Evolutionary conservation across 208 protist species (phyloP), one percentile per base, ranked within the genome.

Genomic region (Tritrichomonas foetus): DNA sequence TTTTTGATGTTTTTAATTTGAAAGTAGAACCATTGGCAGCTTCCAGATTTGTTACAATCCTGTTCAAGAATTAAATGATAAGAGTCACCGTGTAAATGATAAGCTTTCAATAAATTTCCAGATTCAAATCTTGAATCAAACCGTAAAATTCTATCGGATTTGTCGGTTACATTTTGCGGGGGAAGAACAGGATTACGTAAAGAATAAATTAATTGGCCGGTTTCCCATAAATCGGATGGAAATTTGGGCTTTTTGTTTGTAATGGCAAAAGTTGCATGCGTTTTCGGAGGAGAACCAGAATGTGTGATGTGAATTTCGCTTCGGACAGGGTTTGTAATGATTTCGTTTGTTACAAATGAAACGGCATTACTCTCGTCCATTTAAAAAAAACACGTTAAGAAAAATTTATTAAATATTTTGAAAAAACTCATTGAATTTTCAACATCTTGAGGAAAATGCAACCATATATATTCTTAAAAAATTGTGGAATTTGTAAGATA

Each of bases 1-100:
- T 53, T 53, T 25, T 33, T 25, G 14, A 36, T 89, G 39, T 89
- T 89, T 33, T 25, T 53, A 89, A 89, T 89, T 89, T 47, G 0
- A 57, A 89, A 89, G 16, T 89, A 89, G 57, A 89, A 89, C 78
- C 78, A 89, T 36, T 89, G 78, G 2, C 41, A 44, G 20, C n/a
- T 47, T 20, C 47, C 78, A 39, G 47, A 53, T n/a, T 25, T 16
- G n/a, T 89, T 89, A 5, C 27, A 5, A 39, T 89, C 78, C 0
- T 89, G 44, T 30, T 89, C 78, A 2, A 89, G 47, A 27, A 89
- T 53, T 20, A 53, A 49, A 39, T 89, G 78, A 39, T 89, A 89
- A 14, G 2, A 44, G 30, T 89, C 47, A 39, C 78, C 78, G 53
- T 13, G 30, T 14, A 89, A 39, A 49, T 89, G 78, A 89, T 39